Evolutionary conservation across 371 early-diverging fungal genomes (phyloP), one percentile per base, ranked within the genome.

Genomic region (Capniomyces stellatus): DNA sequence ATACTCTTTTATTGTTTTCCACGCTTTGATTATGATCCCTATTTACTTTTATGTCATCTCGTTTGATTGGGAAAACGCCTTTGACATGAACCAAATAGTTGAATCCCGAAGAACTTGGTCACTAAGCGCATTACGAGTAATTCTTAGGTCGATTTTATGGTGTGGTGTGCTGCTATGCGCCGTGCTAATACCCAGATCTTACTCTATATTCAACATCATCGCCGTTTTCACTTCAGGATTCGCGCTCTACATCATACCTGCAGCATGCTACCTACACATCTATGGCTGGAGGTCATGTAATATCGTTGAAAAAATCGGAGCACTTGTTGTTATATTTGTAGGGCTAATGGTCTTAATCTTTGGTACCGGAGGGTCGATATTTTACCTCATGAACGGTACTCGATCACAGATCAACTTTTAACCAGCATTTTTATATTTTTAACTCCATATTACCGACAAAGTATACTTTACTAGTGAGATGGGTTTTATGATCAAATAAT

Each of bases 11-110:
- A 35, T 40, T 19, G 23, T 51, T 15, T 6, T 30, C 39, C 51
- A 51, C 39, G 15, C 35, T 2, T 2, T 35, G 3, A 51, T 51
- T 10, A 21, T 51, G 35, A 31, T 51, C 12, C 51, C 51, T 12
- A 51, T 51, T 2, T 51, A 51, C 31, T 51, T 51, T 19, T 51
- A 51, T 29, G 39, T 40, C 10, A 51, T 51, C 18, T 51, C 51
- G 10, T 51, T 35, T 29, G 51, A 51, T 31, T 51, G 51, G 51
- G 51, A 51, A 51, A 35, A 29, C 3, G 39, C 35, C 28, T 35
- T 51, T 40, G 23, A 51, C 18, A 19, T 51, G 15, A 27, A 51
- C 31, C 29, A 31, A 51, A 35, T 40, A 19, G 39, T 21, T 31
- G 23, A 18, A 3, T 27, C 29, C 21, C 12, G 51, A 51, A 23